Conservation (phyloP, 2,329 filamentous ascomycete species). For the Capronia americana region DNA sequence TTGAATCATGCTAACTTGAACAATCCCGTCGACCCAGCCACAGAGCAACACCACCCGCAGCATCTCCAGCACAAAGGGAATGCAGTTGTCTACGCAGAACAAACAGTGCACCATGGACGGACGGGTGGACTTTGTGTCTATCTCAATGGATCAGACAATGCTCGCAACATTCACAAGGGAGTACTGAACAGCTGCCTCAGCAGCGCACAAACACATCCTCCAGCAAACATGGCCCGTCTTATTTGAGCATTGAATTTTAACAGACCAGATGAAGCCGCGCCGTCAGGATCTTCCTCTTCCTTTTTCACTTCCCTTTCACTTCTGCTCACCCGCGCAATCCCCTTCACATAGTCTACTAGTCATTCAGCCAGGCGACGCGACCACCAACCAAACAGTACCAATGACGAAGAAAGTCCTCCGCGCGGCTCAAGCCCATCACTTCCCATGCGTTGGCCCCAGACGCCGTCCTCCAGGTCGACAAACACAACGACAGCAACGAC, state of each 20-base stretch:
- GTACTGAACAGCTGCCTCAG: neutral
- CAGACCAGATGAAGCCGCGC: neutral
- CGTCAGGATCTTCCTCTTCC: neutral
- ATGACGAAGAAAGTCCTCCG: neutral
- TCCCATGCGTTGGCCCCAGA: neutral
- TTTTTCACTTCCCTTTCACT: neutral
- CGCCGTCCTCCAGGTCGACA: neutral
- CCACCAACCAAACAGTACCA: neutral
- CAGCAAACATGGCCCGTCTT: neutral
- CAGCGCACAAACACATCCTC: neutral
- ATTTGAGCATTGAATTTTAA: neutral
- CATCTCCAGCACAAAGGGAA: neutral
- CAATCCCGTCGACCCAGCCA: neutral
- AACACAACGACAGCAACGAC: neutral
- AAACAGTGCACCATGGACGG: neutral
- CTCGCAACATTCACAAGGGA: neutral
- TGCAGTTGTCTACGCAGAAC: neutral
- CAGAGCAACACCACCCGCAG: neutral
- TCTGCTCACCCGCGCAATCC: neutral
- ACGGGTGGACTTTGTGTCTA: neutral
- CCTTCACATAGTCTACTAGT: neutral
- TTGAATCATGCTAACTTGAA: neutral
- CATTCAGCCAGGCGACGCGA: neutral
- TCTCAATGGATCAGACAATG: neutral
- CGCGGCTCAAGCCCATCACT: neutral